Percentiles rank a stretch among this genome's conserved stretches.
These are phyloP conservation scores for Neofusicoccum laricinum DNA, from an alignment of 2,329 filamentous ascomycete species.

Conservation along the genomic window DNA sequence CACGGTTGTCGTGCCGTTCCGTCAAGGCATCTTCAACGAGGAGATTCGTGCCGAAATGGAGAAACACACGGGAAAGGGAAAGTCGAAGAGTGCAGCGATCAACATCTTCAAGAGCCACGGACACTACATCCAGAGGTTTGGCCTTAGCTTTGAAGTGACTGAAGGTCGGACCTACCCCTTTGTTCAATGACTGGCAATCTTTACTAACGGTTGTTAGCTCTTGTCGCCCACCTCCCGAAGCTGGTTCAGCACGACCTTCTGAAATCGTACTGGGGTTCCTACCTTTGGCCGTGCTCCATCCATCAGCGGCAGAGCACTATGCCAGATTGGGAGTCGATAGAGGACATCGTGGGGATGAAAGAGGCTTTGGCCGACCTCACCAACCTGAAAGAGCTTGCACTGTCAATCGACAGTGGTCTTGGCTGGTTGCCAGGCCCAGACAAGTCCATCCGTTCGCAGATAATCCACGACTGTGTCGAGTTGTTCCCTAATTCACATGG, in stretches of 20 bases:
- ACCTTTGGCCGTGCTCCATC: constrained; percentile 60
- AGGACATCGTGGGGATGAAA: constrained; percentile 61
- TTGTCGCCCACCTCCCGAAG: constrained; percentile 50
- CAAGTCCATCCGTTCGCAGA: constrained; percentile 47
- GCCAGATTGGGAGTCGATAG: constrained; percentile 60
- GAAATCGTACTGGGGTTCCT: constrained; percentile 61
- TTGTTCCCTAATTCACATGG: constrained; percentile 17
- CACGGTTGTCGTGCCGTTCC: constrained; percentile 65
- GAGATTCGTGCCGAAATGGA: constrained; percentile 28
- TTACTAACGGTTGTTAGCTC: constrained; percentile 21
- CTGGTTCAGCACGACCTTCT: constrained; percentile 56
- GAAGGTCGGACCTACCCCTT: constrained; percentile 43
- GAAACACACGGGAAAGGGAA: constrained; percentile 20
- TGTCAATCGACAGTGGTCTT: constrained; percentile 66
- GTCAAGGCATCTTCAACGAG: constrained; percentile 54
- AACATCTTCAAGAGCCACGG: constrained; percentile 62
- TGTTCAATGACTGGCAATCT: constrained; percentile 19
- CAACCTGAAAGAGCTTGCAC: constrained; percentile 59
- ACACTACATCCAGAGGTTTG: constrained; percentile 59
- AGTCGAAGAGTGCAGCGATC: constrained; percentile 55
- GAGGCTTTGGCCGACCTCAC: constrained; percentile 57
- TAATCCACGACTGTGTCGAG: constrained; percentile 41
- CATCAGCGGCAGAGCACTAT: constrained; percentile 60
- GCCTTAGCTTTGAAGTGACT: constrained; percentile 66
- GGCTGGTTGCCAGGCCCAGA: constrained; percentile 66